These are phyloP conservation scores for Hawksworthiomyces lignivorus DNA, from an alignment of 2,329 filamentous ascomycete species.

Conservation along the genomic window DNA sequence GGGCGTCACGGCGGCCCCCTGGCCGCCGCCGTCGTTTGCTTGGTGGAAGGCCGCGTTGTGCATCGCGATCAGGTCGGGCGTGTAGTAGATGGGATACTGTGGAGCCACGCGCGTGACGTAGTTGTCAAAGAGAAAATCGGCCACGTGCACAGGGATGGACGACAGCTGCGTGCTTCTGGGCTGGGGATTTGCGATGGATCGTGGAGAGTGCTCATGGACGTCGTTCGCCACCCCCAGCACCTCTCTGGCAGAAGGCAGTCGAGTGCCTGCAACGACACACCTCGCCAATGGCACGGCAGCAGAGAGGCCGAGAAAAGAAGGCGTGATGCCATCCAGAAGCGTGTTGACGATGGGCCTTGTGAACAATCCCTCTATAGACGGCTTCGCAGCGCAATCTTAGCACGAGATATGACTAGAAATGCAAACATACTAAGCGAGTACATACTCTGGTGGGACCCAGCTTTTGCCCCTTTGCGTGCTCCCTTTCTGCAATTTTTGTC, in stretches of 20 bases:
- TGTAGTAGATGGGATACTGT: conserved; percentile 7
- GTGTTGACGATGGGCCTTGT: background rate
- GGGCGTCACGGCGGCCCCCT: no score
- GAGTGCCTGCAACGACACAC: conserved; percentile 6
- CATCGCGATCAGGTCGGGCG: conserved; percentile 6
- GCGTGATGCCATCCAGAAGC: background rate
- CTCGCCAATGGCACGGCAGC: conserved; percentile 3
- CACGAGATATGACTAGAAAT: no score
- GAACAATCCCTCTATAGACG: no score
- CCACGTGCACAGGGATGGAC: conserved; percentile 4
- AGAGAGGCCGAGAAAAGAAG: conserved; percentile 2
- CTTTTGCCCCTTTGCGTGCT: no score
- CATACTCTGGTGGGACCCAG: no score
- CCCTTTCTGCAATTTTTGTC: conserved; percentile 4
- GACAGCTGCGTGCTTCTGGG: background rate
- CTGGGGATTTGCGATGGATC: no score
- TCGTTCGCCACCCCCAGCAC: background rate
- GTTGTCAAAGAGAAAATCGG: conserved; percentile 8
- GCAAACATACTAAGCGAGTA: no score
- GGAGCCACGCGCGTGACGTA: conserved; percentile 6
- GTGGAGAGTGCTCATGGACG: background rate
- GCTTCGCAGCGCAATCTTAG: no score
- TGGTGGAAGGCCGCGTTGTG: conserved; percentile 1
- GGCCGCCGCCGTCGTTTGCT: background rate
- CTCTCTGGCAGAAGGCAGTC: conserved; percentile 2